Base-by-base conservation (phyloP, 164 flowering plant species). In the Dillenia suffruticosa region DNA sequence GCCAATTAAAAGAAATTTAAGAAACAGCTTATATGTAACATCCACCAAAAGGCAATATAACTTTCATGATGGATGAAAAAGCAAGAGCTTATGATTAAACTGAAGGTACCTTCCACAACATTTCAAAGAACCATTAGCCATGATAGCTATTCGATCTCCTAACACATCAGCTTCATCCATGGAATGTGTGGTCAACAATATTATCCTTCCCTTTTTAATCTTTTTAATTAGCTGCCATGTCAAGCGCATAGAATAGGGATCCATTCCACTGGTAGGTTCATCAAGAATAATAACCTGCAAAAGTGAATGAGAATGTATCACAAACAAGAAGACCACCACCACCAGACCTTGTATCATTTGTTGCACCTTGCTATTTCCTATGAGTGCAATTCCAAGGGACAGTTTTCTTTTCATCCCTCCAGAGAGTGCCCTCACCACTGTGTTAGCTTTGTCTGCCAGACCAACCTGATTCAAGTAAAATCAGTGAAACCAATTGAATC, bases 241-340 rank as follows among this genome's bases (percentile, higher is more conserved):
- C 71, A 90, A 72, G 40, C 99, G 86, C 99, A 95, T 95, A 13
- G 99, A 95, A 73, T 95, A 95, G 44, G 99, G 99, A 79, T 95
- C 99, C 99, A 95, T 95, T 72, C 99, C 99, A 83, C 97, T 95
- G 32, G 99, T 95, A 44, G 99, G 99, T 74, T 95, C 99, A 77
- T 95, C 99, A 67, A 95, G 96, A 77, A 95, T 74, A 54, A 95
- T 79, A 63, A 94, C 87, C 98, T 94, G 83, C 9, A 54, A 64
- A 61, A 68, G 15, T 19, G 43, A 50, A 56, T 48, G 19, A 56
- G 44, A 9, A 57, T 53, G 26, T 52, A n/a, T 48, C 9, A 49
- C 49, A 22, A 62, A 64, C 13, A 49, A 5, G 19, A 22, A 58
- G 16, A 58, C 61, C 15, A 63, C 59, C 57, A 57, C 11, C 51